These are phyloP conservation scores for Penicillium oxalicum DNA, from an alignment of 2,329 filamentous ascomycete genomes.

Conservation along the genomic window DNA sequence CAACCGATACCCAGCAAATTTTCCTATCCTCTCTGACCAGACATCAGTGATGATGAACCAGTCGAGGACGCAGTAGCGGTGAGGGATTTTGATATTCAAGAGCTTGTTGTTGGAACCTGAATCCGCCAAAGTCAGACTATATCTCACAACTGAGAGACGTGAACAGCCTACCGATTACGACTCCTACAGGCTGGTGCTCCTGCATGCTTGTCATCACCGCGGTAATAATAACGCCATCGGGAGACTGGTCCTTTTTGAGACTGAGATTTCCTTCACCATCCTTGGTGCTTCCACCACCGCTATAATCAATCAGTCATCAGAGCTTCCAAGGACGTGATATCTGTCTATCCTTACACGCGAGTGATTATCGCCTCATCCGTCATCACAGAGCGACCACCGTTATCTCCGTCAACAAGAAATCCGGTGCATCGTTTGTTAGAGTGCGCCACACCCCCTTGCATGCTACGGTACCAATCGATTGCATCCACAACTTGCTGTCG, in stretches of 20 bases:
- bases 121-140: constrained; percentile 20
- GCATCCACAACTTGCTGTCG: constrained; percentile 60
- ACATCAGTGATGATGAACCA: constrained; percentile 63
- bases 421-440: constrained; percentile 40
- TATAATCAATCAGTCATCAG: constrained; percentile 23
- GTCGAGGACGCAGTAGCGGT: constrained; percentile 61
- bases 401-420: constrained; percentile 54
- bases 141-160: too few species aligned
- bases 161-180: constrained; percentile 48
- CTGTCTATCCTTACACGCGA: constrained; percentile 45
- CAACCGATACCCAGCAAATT: constrained; percentile 48
- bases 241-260: constrained; percentile 47
- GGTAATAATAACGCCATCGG: constrained; percentile 30
- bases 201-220: constrained; percentile 40
- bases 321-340: constrained; percentile 4
- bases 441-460: constrained; percentile 56
- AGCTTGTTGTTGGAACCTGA: constrained; percentile 48
- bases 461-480: constrained; percentile 56
- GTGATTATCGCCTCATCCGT: constrained; percentile 59
- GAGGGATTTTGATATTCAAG: constrained; percentile 47
- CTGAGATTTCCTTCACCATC: constrained; percentile 45
- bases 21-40: constrained; percentile 56
- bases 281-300: constrained; percentile 50
- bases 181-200: constrained; percentile 47
- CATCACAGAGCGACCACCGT: constrained; percentile 53